Percentiles rank a stretch among this genome's conserved stretches.
phyloP scores from a whole-genome alignment of 169 alveolate genomes.

The Plasmodium inui region DNA sequence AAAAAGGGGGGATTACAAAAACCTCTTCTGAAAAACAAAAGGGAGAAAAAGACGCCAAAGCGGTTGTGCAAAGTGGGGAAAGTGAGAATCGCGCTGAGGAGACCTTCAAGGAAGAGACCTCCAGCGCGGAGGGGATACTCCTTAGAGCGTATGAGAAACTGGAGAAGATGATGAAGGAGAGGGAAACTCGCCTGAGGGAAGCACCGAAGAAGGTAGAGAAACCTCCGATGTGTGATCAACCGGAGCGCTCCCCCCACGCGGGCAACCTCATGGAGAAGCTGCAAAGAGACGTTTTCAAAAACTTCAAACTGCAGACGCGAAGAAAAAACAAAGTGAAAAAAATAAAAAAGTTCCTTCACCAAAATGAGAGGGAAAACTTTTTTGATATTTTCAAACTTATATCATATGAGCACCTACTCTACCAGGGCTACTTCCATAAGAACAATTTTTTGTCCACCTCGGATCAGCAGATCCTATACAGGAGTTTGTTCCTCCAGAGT shows the following conservation, averaged over 20 bases:
- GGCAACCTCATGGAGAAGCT: conserved; percentile 13
- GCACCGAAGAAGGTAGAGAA: neutral
- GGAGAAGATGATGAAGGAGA: conserved; percentile 23
- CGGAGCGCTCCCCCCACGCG: neutral
- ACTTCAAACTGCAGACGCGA: conserved; percentile 13
- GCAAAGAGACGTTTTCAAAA: conserved; percentile 19
- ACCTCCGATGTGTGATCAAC: neutral
- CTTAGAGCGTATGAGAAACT: conserved; percentile 7
- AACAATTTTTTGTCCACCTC: conserved; percentile 1
- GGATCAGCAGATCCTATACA: conserved; percentile 11
- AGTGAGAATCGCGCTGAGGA: neutral
- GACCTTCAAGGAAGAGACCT: neutral
- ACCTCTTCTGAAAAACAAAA: neutral
- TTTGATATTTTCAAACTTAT: conserved; percentile 38
- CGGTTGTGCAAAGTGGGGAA: neutral
- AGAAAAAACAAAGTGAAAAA: conserved; percentile 29
- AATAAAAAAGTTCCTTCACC: conserved; percentile 25
- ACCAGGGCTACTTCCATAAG: conserved; percentile 47
- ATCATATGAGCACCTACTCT: conserved; percentile 32
- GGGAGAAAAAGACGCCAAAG: neutral
- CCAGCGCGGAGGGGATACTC: neutral
- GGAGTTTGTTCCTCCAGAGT: conserved; percentile 5
- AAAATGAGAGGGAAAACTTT: conserved; percentile 37
- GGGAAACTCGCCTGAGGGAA: neutral
- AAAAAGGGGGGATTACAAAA: neutral